Conservation (phyloP, 129 eudicot species). For the Sambucus nigra region DNA sequence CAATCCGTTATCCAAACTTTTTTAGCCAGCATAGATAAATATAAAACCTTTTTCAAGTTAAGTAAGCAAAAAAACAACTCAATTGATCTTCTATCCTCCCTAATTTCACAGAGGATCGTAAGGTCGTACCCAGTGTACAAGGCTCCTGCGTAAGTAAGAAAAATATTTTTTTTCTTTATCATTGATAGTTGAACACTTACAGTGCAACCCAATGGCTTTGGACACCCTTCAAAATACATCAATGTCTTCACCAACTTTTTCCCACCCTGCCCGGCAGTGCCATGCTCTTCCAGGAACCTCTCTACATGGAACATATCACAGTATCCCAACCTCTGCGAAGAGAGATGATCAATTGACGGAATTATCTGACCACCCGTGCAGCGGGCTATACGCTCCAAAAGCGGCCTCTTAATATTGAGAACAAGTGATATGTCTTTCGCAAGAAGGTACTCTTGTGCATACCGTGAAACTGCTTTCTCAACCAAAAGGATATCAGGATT, state of each 20-base stretch:
- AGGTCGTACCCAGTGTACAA: too few species aligned
- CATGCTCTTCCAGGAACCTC: slow-evolving; percentile 79
- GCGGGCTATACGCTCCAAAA: slow-evolving; percentile 93
- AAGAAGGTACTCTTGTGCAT: slow-evolving; percentile 89
- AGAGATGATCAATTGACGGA: slow-evolving; percentile 89
- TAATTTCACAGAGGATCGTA: too few species aligned
- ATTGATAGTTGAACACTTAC: slow-evolving; percentile 35
- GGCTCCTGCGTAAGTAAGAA: too few species aligned
- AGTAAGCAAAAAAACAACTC: too few species aligned
- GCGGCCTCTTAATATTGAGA: slow-evolving; percentile 80
- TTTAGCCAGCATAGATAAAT: too few species aligned
- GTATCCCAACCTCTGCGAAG: slow-evolving; percentile 69
- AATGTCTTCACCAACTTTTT: slow-evolving; percentile 79
- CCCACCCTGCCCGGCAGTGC: slow-evolving; percentile 73
- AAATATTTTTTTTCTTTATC: not conserved
- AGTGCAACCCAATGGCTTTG: slow-evolving; percentile 96
- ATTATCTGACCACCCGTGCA: slow-evolving; percentile 95
- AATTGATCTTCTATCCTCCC: too few species aligned
- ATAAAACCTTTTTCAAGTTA: too few species aligned
- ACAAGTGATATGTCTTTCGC: slow-evolving; percentile 88
- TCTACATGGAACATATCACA: slow-evolving; percentile 79
- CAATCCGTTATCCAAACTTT: too few species aligned
- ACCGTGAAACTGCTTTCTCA: slow-evolving; percentile 92
- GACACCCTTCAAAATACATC: slow-evolving; percentile 98
- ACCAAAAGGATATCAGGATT: slow-evolving; percentile 86